Percentiles rank a stretch among this genome's conserved stretches.
These are phyloP conservation scores for Gossypium davidsonii DNA, from an alignment of 441 rosid species.

Conservation along the genomic window DNA sequence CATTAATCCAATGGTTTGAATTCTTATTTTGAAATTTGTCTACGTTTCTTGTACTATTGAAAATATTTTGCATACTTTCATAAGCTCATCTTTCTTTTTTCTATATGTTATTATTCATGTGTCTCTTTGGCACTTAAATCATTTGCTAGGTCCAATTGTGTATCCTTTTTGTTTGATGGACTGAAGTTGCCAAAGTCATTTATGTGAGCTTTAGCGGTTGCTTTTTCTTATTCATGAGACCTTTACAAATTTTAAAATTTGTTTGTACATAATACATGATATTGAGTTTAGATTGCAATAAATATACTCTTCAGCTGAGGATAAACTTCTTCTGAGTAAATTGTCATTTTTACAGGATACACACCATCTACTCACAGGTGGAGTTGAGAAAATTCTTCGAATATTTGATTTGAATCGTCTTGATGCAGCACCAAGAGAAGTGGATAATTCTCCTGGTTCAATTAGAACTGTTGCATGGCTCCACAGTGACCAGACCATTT, in stretches of 20 bases:
- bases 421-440: conserved; percentile 80
- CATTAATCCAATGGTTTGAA: not conserved
- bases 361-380: conserved; percentile 74
- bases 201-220: not conserved
- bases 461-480: conserved; percentile 87
- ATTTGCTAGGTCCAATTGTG: not conserved
- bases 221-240: not conserved
- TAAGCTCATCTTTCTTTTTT: not conserved
- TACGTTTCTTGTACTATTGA: not conserved
- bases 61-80: not conserved
- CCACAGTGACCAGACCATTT: conserved; percentile 81
- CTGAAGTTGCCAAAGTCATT: not conserved
- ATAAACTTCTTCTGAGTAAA: conserved; percentile 3
- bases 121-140: not conserved
- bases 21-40: not conserved
- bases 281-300: not conserved
- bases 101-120: not conserved
- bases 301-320: not conserved
- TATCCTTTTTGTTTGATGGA: not conserved
- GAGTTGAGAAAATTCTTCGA: conserved; percentile 81
- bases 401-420: conserved; percentile 74
- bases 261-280: not conserved
- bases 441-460: conserved; percentile 74
- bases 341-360: conserved; percentile 49
- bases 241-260: not conserved